Conservation (phyloP, 768 basidiomycete genomes). For the Suillus luteus region DNA sequence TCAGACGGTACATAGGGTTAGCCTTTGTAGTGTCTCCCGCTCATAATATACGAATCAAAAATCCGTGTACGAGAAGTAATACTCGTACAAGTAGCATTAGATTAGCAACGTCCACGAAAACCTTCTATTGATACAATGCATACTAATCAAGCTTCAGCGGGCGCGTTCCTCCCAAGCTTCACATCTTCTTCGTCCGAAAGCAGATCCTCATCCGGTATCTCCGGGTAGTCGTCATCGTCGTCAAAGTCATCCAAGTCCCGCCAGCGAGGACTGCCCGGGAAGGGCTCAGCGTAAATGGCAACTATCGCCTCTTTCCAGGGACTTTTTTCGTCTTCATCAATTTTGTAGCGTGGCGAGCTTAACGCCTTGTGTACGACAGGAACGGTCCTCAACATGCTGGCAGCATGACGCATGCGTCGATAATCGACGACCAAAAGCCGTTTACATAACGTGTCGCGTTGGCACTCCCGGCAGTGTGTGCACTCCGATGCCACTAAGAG, state of each 20-base stretch:
- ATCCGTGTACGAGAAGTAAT: neutral
- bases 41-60: neutral
- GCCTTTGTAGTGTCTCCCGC: neutral
- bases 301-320: slow-evolving; percentile 33
- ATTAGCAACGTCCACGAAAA: neutral
- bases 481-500: slow-evolving; percentile 22
- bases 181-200: slow-evolving; percentile 15
- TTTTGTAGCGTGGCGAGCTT: slow-evolving; percentile 7
- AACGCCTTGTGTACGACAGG: neutral
- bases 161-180: neutral
- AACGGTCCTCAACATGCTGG: slow-evolving; percentile 1
- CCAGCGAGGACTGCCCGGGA: slow-evolving; percentile 17
- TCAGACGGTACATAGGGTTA: neutral
- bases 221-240: slow-evolving; percentile 15
- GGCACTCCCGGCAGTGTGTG: slow-evolving; percentile 31
- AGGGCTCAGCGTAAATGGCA: slow-evolving; percentile 21
- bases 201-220: slow-evolving; percentile 22
- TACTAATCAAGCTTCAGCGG: neutral
- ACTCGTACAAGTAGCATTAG: too few relatives aligned
- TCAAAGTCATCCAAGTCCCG: slow-evolving; percentile 17
- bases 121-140: neutral
- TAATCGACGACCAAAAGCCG: slow-evolving; percentile 24
- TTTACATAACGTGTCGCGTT: slow-evolving; percentile 31
- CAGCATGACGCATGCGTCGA: slow-evolving; percentile 16
- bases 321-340: slow-evolving; percentile 30